phyloP scores from a whole-genome alignment of 1,284 basidiomycete species.

The Cryptococcus amylolentus region DNA sequence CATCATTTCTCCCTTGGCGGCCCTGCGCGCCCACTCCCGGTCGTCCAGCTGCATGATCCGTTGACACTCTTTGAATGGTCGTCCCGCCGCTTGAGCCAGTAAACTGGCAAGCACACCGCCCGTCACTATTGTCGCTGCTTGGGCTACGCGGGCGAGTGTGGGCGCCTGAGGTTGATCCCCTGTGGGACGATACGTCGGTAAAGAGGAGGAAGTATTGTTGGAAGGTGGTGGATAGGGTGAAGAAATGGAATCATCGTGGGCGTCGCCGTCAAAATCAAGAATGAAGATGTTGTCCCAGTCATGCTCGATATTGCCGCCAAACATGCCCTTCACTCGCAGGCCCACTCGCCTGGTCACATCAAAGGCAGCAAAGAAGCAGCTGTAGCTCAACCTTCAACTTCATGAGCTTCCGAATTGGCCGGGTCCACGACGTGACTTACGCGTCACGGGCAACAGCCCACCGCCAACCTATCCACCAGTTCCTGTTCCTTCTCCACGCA shows the following conservation, averaged over 20 bases:
- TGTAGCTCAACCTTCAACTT: conserved; percentile 35
- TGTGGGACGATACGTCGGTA: conserved; percentile 2
- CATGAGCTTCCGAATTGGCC: conserved; percentile 4
- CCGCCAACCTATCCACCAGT: conserved; percentile 47
- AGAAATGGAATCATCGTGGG: not conserved
- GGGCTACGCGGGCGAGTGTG: conserved; percentile 42
- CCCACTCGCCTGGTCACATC: conserved; percentile 44
- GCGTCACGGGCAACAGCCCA: conserved; percentile 44
- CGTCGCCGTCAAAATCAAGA: conserved; percentile 9
- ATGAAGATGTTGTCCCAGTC: conserved; percentile 24
- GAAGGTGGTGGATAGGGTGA: not conserved
- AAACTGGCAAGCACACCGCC: conserved; percentile 44
- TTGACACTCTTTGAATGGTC: conserved; percentile 43
- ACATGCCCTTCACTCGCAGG: conserved; percentile 41
- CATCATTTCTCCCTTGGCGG: no score
- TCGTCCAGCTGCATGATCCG: conserved; percentile 20
- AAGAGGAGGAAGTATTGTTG: not conserved
- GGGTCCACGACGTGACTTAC: conserved; percentile 18
- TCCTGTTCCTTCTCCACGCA: conserved; percentile 33
- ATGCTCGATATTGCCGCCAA: conserved; percentile 23
- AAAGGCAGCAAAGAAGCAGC: conserved; percentile 49
- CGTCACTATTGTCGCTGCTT: conserved; percentile 44
- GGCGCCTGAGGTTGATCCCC: conserved; percentile 21
- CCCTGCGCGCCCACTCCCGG: not conserved
- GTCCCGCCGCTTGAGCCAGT: conserved; percentile 36